Evolutionary conservation across 2,329 filamentous ascomycete genomes (phyloP).

Genomic region (Botrytis pseudocinerea): DNA sequence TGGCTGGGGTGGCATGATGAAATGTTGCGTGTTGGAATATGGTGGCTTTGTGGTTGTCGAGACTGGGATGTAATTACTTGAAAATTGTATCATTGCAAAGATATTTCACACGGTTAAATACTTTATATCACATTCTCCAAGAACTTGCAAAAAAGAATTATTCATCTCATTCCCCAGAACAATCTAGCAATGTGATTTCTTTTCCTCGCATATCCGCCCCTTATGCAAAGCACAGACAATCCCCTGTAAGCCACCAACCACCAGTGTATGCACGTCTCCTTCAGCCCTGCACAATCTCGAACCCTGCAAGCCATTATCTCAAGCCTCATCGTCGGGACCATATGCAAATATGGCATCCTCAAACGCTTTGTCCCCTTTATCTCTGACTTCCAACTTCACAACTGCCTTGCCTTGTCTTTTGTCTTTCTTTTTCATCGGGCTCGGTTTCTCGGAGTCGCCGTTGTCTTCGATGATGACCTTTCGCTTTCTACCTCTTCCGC

Average conservation of each 20-base stretch:
- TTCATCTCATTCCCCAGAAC: neutral
- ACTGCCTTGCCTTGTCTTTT: neutral
- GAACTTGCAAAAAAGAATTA: neutral
- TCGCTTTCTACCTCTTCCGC: neutral
- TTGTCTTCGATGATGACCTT: neutral
- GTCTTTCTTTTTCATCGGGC: constrained; percentile 6
- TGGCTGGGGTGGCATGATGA: neutral
- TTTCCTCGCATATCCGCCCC: constrained; percentile 3
- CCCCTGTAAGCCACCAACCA: neutral
- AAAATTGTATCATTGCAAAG: neutral
- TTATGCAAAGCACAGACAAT: constrained; percentile 10
- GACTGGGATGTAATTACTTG: neutral
- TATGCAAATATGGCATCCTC: neutral
- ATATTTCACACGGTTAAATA: neutral
- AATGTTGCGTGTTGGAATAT: neutral
- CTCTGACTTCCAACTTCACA: neutral
- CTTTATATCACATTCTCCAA: neutral
- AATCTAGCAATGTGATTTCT: neutral
- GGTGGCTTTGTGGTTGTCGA: neutral
- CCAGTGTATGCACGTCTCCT: constrained; percentile 2
- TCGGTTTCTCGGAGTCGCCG: neutral
- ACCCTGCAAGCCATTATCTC: neutral
- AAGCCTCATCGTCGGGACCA: neutral
- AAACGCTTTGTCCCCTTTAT: constrained; percentile 11
- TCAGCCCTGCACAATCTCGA: constrained; percentile 13